Evolutionary conservation across 1,284 basidiomycete species (phyloP), one percentile per base, ranked within the genome.

Genomic region (Austropuccinia psidii): DNA sequence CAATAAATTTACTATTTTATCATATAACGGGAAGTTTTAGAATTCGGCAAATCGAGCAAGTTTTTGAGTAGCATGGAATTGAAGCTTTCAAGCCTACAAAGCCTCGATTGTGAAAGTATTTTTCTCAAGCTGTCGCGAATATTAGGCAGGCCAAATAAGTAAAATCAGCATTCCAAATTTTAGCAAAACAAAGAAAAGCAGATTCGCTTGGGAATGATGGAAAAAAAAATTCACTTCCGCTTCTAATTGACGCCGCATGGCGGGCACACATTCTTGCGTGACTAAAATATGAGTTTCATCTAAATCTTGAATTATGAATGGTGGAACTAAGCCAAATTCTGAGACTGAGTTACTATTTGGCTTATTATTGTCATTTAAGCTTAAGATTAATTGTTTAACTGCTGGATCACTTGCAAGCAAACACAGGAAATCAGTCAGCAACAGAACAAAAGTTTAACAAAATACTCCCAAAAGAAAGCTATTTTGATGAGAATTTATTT

Each of bases 251-350:
- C 62, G 50, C 0, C 76, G 57, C 8, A 80, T 68, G 65, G 76
- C 76, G 17, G 77, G 77, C 19, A 80, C 77, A 39, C 76, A 73
- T 33, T 78, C 77, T 5, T 76, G 75, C 15, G 76, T 76, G 61
- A 80, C 77, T 29, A 80, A 75, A 0, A 80, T 74, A 55, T 80
- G 79, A n/a, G 79, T 80, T 9, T 80, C 78, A 70, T 80, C 79
- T n/a, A 80, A 68, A 41, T 80, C 79, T 76, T 79, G 76, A 15
- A 80, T 77, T 65, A 80, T 79, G 74, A 79, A 80, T 9, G 77
- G 69, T 39, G 45, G 60, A 24, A 64, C 58, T 31, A 73, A 37
- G 31, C 69, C 69, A 27, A 49, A 50, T 45, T 58, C 58, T 15
- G 69, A 37, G n/a, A 77, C 43, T 76, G 76, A 5, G 21, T 60